Percentiles rank a stretch among this genome's conserved stretches.
Conservation (phyloP, 495 filamentous ascomycete genomes). For the Mytilinidion resinicola region DNA sequence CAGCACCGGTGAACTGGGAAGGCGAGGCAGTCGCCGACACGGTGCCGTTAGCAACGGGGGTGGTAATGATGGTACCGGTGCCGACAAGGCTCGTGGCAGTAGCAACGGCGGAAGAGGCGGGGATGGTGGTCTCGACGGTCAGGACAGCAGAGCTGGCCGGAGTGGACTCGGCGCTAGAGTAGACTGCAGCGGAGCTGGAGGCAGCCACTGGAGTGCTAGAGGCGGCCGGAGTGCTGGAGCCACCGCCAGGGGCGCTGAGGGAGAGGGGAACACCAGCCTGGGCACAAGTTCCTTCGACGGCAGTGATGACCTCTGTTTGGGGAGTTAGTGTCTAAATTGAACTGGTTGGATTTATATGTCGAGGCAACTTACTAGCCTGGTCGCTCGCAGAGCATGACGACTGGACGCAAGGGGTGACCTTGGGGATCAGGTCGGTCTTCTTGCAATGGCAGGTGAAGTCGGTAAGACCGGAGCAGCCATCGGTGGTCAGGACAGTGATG, state of each 20-base stretch:
- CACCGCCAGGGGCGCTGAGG: background rate
- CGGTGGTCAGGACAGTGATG: conserved; percentile 35
- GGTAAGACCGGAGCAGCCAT: conserved; percentile 42
- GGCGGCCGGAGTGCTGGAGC: background rate
- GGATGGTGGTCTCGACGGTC: background rate
- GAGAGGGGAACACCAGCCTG: conserved; percentile 9
- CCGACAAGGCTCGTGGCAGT: conserved; percentile 1
- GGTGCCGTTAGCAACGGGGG: background rate
- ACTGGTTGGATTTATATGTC: background rate
- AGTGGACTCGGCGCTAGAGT: conserved; percentile 1
- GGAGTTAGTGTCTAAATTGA: background rate
- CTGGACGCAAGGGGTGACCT: conserved; percentile 44
- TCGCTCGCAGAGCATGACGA: conserved; percentile 37
- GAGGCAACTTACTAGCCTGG: conserved; percentile 34
- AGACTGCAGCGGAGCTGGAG: background rate
- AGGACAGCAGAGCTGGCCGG: background rate
- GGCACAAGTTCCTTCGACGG: conserved; percentile 16
- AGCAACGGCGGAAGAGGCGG: conserved; percentile 3
- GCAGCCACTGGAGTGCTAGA: background rate
- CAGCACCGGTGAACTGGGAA: conserved; percentile 21
- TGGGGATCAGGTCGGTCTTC: conserved; percentile 38
- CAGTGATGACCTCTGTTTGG: conserved; percentile 11
- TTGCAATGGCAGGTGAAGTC: conserved; percentile 51
- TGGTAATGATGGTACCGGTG: conserved; percentile 11
- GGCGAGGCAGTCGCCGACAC: background rate